Base-by-base conservation (phyloP, 2,329 filamentous ascomycete species). In the Emmonsiellopsis sp. region DNA sequence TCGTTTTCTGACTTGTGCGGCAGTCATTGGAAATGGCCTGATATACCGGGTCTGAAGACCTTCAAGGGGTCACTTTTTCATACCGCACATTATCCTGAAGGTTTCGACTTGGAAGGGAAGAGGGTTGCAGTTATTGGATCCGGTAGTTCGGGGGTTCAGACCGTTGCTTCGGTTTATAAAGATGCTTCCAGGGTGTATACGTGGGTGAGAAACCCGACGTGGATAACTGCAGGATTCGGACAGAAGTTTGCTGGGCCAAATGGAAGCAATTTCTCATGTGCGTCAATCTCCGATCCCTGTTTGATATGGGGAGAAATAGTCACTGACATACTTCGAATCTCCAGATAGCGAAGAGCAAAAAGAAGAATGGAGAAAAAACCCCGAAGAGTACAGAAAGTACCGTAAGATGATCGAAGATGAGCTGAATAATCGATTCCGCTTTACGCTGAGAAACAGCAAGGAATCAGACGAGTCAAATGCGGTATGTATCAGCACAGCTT, bases 1-100 rank as follows among this genome's bases (percentile, higher is more conserved):
- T 6, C 49, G 11, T 33, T 13, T 49, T 54, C 31, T 13, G 8
- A 31, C 48, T 21, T 31, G 21, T 13, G 14, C 27, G 52, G 48
- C 51, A 52, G 33, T 43, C 62, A 67, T 21, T 75, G 68, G 72
- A 70, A 70, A 53, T 77, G 71, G 70, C 75, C 75, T 8, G 65
- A 70, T 39, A 74, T 79, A 10, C 63, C 66, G 2, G 77, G 77
- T 3, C 65, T 75, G 5, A 66, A 74, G 36, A 61, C 65, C 2
- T 80, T 78, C 58, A 65, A 73, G 50, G 74, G 74, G 1, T 67
- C 68, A 40, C 56, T 76, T 2, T 58, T 74, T 48, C 75, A 78
- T 55, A 72, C 66, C 43, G 74, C 75, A 5, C 53, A 51, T 6
- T 77, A 73, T 68, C 68, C 73, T 49, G 62, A 68, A 37, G 57